phyloP scores from a whole-genome alignment of 495 filamentous ascomycete species.

The Lineolata rhizophorae region DNA sequence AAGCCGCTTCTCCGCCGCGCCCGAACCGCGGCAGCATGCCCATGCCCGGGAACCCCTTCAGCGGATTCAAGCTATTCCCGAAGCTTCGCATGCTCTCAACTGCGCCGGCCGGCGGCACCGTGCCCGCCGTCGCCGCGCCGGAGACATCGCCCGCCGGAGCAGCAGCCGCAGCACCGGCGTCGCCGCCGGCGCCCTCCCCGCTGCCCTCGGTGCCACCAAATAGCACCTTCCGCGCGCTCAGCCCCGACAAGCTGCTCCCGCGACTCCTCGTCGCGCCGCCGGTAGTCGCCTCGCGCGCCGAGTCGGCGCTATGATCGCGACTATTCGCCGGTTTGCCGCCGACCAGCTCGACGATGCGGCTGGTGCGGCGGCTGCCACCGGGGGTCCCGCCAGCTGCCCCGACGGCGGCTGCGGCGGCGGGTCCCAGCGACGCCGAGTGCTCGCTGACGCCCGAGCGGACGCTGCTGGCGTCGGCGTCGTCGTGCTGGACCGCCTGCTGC shows the following conservation, averaged over 20 bases:
- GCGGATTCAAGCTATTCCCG: conserved; percentile 62
- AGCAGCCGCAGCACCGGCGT: not conserved
- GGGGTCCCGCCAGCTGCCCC: too few species aligned
- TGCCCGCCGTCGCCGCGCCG: not conserved
- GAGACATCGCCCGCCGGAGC: not conserved
- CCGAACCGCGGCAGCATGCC: conserved; percentile 58
- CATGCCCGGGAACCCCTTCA: conserved; percentile 53
- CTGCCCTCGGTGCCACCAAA: conserved; percentile 5
- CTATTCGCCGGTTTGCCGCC: too few species aligned
- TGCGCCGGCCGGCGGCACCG: conserved; percentile 25
- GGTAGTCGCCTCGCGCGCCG: conserved; percentile 17
- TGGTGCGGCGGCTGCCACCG: conserved; percentile 32
- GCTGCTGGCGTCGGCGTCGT: conserved; percentile 20
- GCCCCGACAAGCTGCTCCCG: conserved; percentile 28
- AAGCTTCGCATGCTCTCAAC: conserved; percentile 70
- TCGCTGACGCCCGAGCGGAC: conserved; percentile 14
- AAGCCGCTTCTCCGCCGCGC: conserved; percentile 28
- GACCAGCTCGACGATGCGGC: too few species aligned
- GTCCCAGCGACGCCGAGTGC: conserved; percentile 17
- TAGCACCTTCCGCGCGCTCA: conserved; percentile 10
- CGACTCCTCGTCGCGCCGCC: conserved; percentile 32
- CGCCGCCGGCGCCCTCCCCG: not conserved
- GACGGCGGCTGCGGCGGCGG: too few species aligned
- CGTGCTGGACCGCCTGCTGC: conserved; percentile 18
- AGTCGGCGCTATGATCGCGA: conserved; percentile 67